Base-by-base conservation (phyloP, 2,329 filamentous ascomycete species). In the Davidsoniella australis region DNA sequence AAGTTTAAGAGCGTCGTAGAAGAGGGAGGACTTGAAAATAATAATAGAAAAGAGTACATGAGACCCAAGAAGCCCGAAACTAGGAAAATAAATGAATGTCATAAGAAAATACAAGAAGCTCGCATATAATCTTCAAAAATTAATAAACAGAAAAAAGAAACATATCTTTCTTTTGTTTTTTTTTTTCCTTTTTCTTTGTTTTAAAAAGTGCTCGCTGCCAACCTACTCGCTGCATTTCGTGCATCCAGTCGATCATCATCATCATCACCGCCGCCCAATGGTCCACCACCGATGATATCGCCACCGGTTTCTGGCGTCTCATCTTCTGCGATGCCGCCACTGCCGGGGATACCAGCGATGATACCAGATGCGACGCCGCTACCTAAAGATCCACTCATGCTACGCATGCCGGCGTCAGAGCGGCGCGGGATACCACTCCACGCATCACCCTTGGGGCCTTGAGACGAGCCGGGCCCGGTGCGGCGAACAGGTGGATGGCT, bases 381-480 rank as follows among this genome's bases (percentile, higher is more conserved):
- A 12, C 71, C 68, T 55, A 80, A 75, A 55, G 84, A 74, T 60
- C 78, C 83, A 44, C 82, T 79, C 50, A 82, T 86, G 55, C 88
- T 72, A 60, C 87, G 75, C 59, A 75, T 82, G 50, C 86, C 66
- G n/a, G 79, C 80, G 57, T 94, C 85, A 26, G 80, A 78, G 49
- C 85, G 76, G 54, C 91, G 76, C 36, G 88, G 85, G 24, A 95
- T 87, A 51, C 91, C 91, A 58, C 86, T 94, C 91, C 91, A 98
- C 14, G 91, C 82, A 63, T 98, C 91, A n/a, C 91, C 91, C 67
- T 94, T 94, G 45, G 91, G 89, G 0, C 91, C 91, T 65, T 98
- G 91, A 58, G 84, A 91, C 43, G 85, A 84, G 14, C 85, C 84
- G 56, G 95, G 66, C 63, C 78, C 89, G 23, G 80, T 66, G 54